Percentiles rank a stretch among this genome's conserved stretches.
Conservation (phyloP, 305 asterid species). For the Euphrasia arctica region DNA sequence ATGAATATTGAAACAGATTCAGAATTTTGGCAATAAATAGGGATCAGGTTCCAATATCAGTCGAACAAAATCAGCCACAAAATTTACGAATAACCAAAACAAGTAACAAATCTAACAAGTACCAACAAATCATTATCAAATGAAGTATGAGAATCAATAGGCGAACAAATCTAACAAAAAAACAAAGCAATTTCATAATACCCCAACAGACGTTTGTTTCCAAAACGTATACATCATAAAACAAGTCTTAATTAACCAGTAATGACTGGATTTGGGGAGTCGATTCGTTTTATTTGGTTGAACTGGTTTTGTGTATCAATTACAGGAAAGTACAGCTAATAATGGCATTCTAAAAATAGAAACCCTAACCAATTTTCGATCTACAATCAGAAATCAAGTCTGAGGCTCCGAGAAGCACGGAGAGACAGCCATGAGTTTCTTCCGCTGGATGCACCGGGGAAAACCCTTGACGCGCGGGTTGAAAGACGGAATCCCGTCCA, state of each 20-base stretch:
- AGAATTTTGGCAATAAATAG: background rate
- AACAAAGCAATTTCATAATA: no score
- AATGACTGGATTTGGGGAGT: background rate
- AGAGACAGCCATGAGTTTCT: conserved; percentile 52
- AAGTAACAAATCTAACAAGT: no score
- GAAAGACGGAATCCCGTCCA: conserved; percentile 60
- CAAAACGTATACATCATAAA: conserved; percentile 10
- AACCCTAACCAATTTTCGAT: conserved; percentile 21
- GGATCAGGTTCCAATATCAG: background rate
- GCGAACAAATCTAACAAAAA: no score
- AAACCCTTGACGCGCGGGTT: conserved; percentile 34
- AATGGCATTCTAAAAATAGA: conserved; percentile 12
- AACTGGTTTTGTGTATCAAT: conserved; percentile 30
- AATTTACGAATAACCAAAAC: no score
- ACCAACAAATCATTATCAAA: no score
- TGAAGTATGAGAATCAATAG: no score
- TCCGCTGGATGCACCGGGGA: conserved; percentile 55
- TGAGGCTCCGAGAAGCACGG: conserved; percentile 49
- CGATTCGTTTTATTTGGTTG: conserved; percentile 27
- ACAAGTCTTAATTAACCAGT: background rate
- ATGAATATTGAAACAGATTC: no score
- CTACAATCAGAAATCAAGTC: conserved; percentile 21
- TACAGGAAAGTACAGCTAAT: conserved; percentile 24
- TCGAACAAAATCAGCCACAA: no score
- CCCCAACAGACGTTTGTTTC: background rate